Base-by-base conservation (phyloP, 495 filamentous ascomycete species). In the Aspergillus haitiensis region DNA sequence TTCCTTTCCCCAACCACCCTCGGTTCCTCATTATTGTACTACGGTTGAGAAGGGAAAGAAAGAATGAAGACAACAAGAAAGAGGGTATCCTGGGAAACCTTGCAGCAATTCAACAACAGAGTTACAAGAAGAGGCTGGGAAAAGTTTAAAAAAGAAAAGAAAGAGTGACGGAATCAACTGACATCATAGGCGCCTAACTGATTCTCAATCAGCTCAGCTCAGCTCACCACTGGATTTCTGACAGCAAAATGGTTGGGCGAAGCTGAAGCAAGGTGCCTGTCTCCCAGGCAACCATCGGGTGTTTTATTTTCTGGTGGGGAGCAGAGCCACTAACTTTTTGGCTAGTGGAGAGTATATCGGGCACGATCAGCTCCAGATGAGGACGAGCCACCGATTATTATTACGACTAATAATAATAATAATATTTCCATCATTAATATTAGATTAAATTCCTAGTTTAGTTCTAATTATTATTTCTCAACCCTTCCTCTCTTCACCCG, bases 261-360 rank as follows among this genome's bases (percentile, higher is more conserved):
- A 42, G 58, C 58, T 58, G 60, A 58, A 55, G 55, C 39, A 60
- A 54, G 50, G 58, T 33, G 16, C 16, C 11, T 13, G 57, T 60
- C 33, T 52, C 51, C 55, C 36, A n/a, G 59, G 63, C 63, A 65
- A 65, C 63, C 48, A 42, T 21, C 55, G 27, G 34, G 27, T 45
- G 46, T 49, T 54, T 56, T 46, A 55, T 51, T 49, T 59, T 21
- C 13, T 36, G 51, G 57, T 53, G 60, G 47, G 47, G 54, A 47
- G 57, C 50, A 51, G 39, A 40, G 16, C 49, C 57, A 64, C 44
- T 60, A 16, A 64, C 40, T 39, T 37, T 52, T 15, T 32, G 39
- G 48, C 13, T 13, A 49, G 57, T 64, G 58, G 62, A 49, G 56
- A 60, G 57, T 35, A 47, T 59, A 52, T 60, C 54, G 57, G 35